phyloP scores from a whole-genome alignment of 768 basidiomycete genomes.

The Lepiota venenata region DNA sequence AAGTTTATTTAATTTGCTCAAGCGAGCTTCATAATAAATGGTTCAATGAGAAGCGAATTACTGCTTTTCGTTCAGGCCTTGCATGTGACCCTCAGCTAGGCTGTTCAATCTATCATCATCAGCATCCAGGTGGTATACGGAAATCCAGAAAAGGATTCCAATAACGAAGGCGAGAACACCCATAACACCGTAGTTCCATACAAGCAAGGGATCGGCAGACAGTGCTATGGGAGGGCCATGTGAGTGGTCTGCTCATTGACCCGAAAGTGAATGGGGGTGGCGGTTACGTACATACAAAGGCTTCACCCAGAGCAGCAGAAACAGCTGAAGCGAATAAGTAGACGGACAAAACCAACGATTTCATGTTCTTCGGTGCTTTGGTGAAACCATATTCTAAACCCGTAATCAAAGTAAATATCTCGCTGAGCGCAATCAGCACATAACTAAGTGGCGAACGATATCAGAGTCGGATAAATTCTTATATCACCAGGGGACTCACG shows the following conservation, averaged over 20 bases:
- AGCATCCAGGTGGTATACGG: constrained; percentile 52
- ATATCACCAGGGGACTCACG: constrained; percentile 33
- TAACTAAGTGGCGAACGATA: constrained; percentile 36
- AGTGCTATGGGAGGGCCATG: constrained; percentile 37
- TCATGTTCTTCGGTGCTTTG: constrained; percentile 89
- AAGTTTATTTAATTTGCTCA: too few species aligned
- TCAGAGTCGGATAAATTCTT: background rate
- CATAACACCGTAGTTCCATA: constrained; percentile 72
- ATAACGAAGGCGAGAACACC: constrained; percentile 49
- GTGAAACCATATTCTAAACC: constrained; percentile 88
- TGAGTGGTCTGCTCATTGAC: background rate
- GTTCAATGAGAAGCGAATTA: too few species aligned
- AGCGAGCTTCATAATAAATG: too few species aligned
- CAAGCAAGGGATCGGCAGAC: constrained; percentile 65
- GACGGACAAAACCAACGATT: constrained; percentile 75
- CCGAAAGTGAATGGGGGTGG: background rate
- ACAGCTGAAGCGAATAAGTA: constrained; percentile 61
- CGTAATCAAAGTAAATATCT: constrained; percentile 81
- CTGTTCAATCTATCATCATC: constrained; percentile 65
- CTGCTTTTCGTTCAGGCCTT: background rate
- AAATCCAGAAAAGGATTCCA: constrained; percentile 54
- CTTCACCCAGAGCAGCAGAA: constrained; percentile 62
- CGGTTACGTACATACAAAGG: constrained; percentile 57
- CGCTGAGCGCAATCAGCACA: constrained; percentile 63
- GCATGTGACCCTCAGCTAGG: constrained; percentile 1